A percentile compares a stretch with the other conserved stretches of the same genome.
Conservation (phyloP, 495 filamentous ascomycete species). For the Talaromyces ruber region DNA sequence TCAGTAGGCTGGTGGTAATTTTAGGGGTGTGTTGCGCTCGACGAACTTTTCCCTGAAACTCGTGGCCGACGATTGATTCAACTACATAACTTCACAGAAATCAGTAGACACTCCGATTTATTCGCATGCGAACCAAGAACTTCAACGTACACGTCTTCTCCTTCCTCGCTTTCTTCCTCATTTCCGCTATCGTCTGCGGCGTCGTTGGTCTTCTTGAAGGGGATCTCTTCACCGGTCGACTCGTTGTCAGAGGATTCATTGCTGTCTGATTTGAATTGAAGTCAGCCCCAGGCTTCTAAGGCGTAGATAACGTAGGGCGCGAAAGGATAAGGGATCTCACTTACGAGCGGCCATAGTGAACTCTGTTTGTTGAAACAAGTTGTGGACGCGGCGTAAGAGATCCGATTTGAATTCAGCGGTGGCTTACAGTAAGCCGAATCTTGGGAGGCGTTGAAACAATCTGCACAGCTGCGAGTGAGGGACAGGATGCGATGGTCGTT, state of each 20-base stretch:
- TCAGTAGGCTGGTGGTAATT: neutral
- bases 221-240: slow-evolving; percentile 31
- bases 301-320: neutral
- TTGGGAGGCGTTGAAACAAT: neutral
- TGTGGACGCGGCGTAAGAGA: neutral
- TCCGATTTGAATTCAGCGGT: neutral
- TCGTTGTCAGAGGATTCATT: slow-evolving; percentile 39
- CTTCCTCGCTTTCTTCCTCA: slow-evolving; percentile 23
- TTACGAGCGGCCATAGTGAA: slow-evolving; percentile 4
- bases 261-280: slow-evolving; percentile 15
- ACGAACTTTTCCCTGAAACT: slow-evolving; percentile 29
- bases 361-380: slow-evolving; percentile 1
- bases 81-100: slow-evolving; percentile 44
- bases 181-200: slow-evolving; percentile 17
- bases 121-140: neutral
- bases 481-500: neutral
- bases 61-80: slow-evolving; percentile 47
- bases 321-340: neutral
- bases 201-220: slow-evolving; percentile 25
- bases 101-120: slow-evolving; percentile 19
- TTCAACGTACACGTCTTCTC: slow-evolving; percentile 29
- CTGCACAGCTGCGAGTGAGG: neutral
- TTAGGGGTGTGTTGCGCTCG: neutral
- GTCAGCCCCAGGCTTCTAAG: neutral
- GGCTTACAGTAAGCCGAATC: neutral